Base-by-base conservation (phyloP, 2,329 filamentous ascomycete species). In the Colletotrichum gloeosporioides region DNA sequence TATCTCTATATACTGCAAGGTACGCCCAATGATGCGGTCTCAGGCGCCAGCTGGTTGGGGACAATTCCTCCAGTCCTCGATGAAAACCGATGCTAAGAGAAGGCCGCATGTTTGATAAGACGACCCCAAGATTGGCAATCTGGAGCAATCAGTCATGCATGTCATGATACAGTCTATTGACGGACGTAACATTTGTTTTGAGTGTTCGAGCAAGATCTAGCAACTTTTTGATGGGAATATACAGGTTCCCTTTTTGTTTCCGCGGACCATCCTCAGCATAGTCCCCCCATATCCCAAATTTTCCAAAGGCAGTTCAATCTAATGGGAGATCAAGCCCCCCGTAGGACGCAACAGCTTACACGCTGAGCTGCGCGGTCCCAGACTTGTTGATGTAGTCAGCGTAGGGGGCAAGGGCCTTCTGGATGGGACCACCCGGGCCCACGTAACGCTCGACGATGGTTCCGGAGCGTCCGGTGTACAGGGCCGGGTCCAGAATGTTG, bases 401-500 rank as follows among this genome's bases (percentile, higher is more conserved):
- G 78, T 88, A 89, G 2, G 84, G 84, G 44, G 77, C 80, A 22
- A 89, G 79, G 53, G 80, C 81, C 82, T 86, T 82, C 78, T 86
- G 84, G 5, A 88, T 80, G 6, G 82, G 77, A 9, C 87, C 86
- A 1, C 82, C 84, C 1, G 80, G 76, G 7, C 87, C 87, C 73
- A 86, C 88, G 77, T 85, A 88, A 44, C 82, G 82, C 67, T 90
- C 86, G 9, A 89, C 87, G 76, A 89, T 88, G 13, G 44, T 65
- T 87, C 80, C 25, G 79, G 82, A 86, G 64, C 89, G 88, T 53
- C 88, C 88, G 18, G 82, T 85, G 79, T 87, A 90, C 61, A 90
- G 84, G 80, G 89, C 89, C 2, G 94, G 88, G 77, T 93, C 89
- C 64, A 96, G 85, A 85, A 96, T 89, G 57, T 83, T 85, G 78